phyloP scores from a whole-genome alignment of 805 yeast species.

The Wickerhamomyces xylosicus region DNA sequence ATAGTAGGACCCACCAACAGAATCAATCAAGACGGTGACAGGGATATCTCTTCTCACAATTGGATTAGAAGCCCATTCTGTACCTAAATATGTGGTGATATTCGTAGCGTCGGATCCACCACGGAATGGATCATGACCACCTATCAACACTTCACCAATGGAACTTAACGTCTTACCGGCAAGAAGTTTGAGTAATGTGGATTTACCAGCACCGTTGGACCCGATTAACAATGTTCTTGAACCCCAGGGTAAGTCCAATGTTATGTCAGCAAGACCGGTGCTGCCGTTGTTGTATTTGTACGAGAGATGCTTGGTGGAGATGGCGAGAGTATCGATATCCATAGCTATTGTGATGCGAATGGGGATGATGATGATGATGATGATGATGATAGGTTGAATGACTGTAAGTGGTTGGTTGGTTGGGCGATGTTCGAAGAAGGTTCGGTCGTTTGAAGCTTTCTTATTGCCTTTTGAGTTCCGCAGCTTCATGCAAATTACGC shows the following conservation, averaged over 20 bases:
- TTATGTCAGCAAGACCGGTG: constrained; percentile 60
- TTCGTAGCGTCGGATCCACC: constrained; percentile 33
- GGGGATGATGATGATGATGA: too few species aligned
- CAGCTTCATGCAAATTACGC: too few species aligned
- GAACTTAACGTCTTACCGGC: constrained; percentile 88
- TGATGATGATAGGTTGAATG: not conserved
- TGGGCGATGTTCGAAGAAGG: too few species aligned
- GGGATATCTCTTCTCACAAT: constrained; percentile 88
- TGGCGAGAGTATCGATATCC: constrained; percentile 39
- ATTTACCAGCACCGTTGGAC: constrained; percentile 96
- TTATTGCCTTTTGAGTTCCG: too few species aligned
- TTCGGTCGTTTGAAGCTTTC: too few species aligned
- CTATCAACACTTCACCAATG: constrained; percentile 58
- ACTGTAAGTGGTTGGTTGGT: too few species aligned
- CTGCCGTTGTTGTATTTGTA: constrained; percentile 56
- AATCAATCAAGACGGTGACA: constrained; percentile 64
- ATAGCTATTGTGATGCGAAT: too few species aligned
- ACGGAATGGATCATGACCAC: constrained; percentile 86
- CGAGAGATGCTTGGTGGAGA: constrained; percentile 52
- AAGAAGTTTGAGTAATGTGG: constrained; percentile 71
- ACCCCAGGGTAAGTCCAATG: constrained; percentile 53
- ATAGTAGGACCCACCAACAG: constrained; percentile 70
- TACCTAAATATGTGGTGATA: constrained; percentile 75
- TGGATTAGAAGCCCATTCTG: constrained; percentile 94
- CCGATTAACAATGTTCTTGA: constrained; percentile 77